These are phyloP conservation scores for Emmonsiellopsis sp. DNA, from an alignment of 2,329 filamentous ascomycete species.

Conservation along the genomic window DNA sequence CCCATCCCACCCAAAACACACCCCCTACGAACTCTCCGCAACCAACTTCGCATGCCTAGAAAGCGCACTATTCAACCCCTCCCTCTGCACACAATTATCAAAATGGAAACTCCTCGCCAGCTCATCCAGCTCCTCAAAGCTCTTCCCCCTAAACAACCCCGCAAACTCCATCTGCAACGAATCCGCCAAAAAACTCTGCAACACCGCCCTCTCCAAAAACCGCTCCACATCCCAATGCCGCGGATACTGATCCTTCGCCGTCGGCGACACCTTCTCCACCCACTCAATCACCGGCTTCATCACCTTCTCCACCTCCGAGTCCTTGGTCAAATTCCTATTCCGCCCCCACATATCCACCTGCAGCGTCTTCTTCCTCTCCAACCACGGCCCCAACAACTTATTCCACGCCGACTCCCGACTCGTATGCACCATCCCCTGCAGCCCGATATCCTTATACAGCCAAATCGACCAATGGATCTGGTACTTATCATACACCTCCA, in stretches of 20 bases:
- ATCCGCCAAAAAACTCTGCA: constrained; percentile 42
- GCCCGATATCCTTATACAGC: constrained; percentile 50
- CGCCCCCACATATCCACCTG: constrained; percentile 49
- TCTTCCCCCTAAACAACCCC: constrained; percentile 44
- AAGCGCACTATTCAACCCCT: constrained; percentile 43
- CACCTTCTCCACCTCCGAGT: constrained; percentile 35
- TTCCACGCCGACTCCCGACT: constrained; percentile 40
- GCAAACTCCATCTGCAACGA: constrained; percentile 47
- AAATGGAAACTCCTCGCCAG: constrained; percentile 45
- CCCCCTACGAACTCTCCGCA: too few relatives aligned
- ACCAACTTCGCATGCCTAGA: constrained; percentile 29
- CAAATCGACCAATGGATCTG: constrained; percentile 51
- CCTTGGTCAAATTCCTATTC: constrained; percentile 16
- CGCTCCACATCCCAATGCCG: constrained; percentile 42
- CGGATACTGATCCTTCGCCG: constrained; percentile 36
- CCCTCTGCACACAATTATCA: constrained; percentile 44
- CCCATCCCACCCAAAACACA: too few relatives aligned
- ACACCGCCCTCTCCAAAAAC: constrained; percentile 37
- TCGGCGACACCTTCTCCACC: constrained; percentile 35
- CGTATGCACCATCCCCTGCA: constrained; percentile 47
- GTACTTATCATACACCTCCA: constrained; percentile 44
- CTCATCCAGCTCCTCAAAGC: constrained; percentile 44
- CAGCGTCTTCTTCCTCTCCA: constrained; percentile 46
- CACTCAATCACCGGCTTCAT: constrained; percentile 35
- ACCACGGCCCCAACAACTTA: constrained; percentile 41